Evolutionary conservation across 2,329 filamentous ascomycete genomes (phyloP).

Genomic region (Xylariales sp.): DNA sequence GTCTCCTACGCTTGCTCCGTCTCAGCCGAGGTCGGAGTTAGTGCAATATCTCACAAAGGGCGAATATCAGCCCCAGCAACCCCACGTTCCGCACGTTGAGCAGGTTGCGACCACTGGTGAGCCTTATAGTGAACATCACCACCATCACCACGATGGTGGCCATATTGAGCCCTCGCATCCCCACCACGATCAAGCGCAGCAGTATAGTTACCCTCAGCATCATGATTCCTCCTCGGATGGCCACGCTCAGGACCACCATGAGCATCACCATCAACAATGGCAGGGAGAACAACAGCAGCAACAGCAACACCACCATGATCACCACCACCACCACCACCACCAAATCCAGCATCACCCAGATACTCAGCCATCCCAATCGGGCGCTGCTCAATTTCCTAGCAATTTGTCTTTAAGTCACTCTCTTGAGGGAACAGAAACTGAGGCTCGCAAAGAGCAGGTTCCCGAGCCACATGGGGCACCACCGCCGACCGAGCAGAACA

Average conservation of each 20-base stretch:
- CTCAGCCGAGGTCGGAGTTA: conserved; percentile 25
- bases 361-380: conserved; percentile 16
- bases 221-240: conserved; percentile 9
- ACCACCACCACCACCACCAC: conserved; percentile 12
- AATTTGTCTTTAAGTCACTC: conserved; percentile 24
- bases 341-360: conserved; percentile 4
- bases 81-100: conserved; percentile 10
- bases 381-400: conserved; percentile 11
- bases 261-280: too few relatives aligned
- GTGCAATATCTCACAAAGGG: conserved; percentile 52
- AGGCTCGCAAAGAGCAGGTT: conserved; percentile 39
- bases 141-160: conserved; percentile 15
- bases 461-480: conserved; percentile 23
- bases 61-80: conserved; percentile 38
- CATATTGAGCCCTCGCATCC: conserved; percentile 12
- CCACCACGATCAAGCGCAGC: conserved; percentile 13
- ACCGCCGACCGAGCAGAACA: conserved; percentile 29
- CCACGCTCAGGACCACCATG: conserved; percentile 8
- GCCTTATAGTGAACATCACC: conserved; percentile 21
- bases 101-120: conserved; percentile 25
- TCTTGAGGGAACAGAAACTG: conserved; percentile 44
- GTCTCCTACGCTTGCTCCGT: conserved; percentile 10
- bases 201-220: conserved; percentile 12
- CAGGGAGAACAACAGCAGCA: too few relatives aligned
- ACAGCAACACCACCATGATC: conserved; percentile 13